Conservation (phyloP, 202 grass and related monocot genomes). For the Dendrocalamus latiflorus region DNA sequence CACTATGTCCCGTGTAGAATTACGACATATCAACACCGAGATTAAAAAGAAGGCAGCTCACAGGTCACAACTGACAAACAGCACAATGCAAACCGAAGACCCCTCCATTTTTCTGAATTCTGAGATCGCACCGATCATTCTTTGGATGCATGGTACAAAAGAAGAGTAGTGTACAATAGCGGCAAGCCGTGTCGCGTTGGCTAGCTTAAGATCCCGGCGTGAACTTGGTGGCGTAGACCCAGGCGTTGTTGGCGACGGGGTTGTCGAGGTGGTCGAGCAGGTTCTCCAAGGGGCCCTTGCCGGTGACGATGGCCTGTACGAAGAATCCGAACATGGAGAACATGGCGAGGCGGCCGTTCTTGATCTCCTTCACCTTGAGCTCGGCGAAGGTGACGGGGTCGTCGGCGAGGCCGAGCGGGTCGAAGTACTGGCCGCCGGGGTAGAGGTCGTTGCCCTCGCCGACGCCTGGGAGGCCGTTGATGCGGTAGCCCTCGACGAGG, state of each 20-base stretch:
- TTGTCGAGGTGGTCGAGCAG: conserved; percentile 87
- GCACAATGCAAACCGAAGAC: neutral
- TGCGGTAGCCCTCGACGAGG: conserved; percentile 93
- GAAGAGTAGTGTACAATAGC: conserved; percentile 51
- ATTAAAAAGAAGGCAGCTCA: neutral
- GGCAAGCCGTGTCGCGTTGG: neutral
- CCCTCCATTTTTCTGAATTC: neutral
- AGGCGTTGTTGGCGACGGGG: conserved; percentile 96
- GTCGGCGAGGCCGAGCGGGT: conserved; percentile 87
- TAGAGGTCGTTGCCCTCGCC: conserved; percentile 95
- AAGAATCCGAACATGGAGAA: conserved; percentile 99
- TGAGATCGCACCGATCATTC: neutral
- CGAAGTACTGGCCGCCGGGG: conserved; percentile 94
- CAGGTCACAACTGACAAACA: too few species aligned
- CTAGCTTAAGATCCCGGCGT: conserved; percentile 57
- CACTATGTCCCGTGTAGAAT: neutral
- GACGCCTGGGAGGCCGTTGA: conserved; percentile 84
- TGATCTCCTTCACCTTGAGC: conserved; percentile 98
- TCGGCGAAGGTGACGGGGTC: conserved; percentile 83
- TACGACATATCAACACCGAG: neutral
- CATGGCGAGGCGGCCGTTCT: conserved; percentile 96
- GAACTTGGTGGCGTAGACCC: conserved; percentile 98
- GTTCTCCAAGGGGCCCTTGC: conserved; percentile 95
- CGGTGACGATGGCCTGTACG: conserved; percentile 93
- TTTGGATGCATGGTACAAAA: neutral